phyloP scores from a whole-genome alignment of 148 eudicot species.

The Chenopodium album region DNA sequence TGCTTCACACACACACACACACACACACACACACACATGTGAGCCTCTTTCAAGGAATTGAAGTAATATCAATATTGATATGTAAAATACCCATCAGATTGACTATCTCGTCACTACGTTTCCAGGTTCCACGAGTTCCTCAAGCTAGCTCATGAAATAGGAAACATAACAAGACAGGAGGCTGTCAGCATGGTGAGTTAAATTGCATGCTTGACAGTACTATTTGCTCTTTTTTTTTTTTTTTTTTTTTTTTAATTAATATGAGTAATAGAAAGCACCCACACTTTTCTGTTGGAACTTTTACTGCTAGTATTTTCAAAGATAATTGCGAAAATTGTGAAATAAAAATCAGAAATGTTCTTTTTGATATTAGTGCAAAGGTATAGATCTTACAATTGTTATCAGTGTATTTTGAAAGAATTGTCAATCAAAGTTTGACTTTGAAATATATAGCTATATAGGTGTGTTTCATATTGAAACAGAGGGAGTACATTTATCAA shows the following conservation, averaged over 20 bases:
- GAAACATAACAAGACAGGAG: conserved; percentile 97
- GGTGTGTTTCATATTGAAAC: not conserved
- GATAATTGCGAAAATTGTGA: not conserved
- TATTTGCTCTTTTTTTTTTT: too few species aligned
- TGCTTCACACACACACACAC: not conserved
- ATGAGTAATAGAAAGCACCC: too few species aligned
- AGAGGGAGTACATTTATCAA: not conserved
- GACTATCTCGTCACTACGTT: not conserved
- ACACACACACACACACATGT: not conserved
- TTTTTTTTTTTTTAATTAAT: too few species aligned
- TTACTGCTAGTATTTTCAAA: not conserved
- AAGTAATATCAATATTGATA: not conserved
- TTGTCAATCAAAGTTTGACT: not conserved
- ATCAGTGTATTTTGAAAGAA: not conserved
- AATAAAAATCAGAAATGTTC: not conserved
- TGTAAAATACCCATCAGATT: not conserved
- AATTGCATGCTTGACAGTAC: conserved; percentile 12
- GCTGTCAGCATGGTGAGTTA: conserved; percentile 95
- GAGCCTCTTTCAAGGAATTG: not conserved
- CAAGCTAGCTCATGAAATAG: conserved; percentile 93
- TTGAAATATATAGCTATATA: not conserved
- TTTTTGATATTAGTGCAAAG: not conserved
- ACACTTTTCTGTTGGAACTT: not conserved
- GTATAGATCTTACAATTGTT: not conserved
- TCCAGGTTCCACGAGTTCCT: conserved; percentile 96